phyloP scores from a whole-genome alignment of 192 early-diverging fungal genomes.

The Backusella morwellensis region DNA sequence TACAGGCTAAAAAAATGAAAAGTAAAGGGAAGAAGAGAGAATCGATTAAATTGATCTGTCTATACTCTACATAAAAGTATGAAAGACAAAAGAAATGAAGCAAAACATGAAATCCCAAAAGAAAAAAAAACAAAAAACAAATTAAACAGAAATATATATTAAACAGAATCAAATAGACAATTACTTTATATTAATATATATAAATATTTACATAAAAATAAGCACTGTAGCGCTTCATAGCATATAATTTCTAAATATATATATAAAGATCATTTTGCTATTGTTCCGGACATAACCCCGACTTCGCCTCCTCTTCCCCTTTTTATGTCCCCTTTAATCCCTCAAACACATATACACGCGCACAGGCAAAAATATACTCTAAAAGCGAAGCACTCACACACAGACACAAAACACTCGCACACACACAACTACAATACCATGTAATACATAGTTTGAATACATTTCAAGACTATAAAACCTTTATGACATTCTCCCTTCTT shows the following conservation, averaged over 20 bases:
- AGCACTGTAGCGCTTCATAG: neutral
- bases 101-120: neutral
- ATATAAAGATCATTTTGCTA: neutral
- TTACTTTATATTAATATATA: neutral
- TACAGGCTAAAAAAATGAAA: neutral
- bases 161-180: neutral
- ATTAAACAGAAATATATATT: conserved; percentile 3
- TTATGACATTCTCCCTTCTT: neutral
- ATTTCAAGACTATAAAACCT: neutral
- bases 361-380: neutral
- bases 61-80: neutral
- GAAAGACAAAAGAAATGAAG: neutral
- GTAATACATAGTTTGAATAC: neutral
- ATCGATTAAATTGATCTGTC: neutral
- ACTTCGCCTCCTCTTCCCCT: neutral
- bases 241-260: neutral
- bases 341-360: neutral
- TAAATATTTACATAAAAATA: neutral
- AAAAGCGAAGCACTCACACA: neutral
- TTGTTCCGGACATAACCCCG: neutral
- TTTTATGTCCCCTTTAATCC: neutral
- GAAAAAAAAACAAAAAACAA: neutral
- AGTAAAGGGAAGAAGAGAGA: neutral
- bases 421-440: neutral
- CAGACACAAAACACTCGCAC: neutral